Percentiles rank a stretch among this genome's conserved stretches.
phyloP scores from a whole-genome alignment of 2,329 filamentous ascomycete genomes.

The Zarea fungicola region DNA sequence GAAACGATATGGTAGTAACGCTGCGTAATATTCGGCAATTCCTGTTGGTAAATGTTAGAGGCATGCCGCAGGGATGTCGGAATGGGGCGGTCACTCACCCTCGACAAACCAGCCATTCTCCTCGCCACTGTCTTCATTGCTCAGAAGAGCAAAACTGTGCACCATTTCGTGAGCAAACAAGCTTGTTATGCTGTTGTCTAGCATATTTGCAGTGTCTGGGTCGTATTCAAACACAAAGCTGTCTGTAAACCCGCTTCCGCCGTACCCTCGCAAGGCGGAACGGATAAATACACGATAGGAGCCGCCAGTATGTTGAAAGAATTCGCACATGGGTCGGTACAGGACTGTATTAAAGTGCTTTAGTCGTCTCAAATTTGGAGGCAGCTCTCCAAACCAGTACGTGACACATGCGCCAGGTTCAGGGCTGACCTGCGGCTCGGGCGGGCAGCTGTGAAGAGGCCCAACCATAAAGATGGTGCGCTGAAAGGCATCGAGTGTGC shows the following conservation, averaged over 20 bases:
- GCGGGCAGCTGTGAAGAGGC: conserved; percentile 10
- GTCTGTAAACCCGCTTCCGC: conserved; percentile 11
- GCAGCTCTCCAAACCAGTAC: conserved; percentile 17
- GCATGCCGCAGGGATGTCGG: no score
- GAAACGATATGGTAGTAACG: conserved; percentile 15
- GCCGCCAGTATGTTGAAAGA: conserved; percentile 9
- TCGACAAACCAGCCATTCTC: conserved; percentile 17
- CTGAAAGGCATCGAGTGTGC: conserved; percentile 7
- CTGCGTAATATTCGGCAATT: conserved; percentile 14
- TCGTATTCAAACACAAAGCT: conserved; percentile 17
- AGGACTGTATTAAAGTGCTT: conserved; percentile 14
- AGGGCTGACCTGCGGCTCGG: conserved; percentile 2
- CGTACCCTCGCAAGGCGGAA: conserved; percentile 10
- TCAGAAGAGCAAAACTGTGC: conserved; percentile 13
- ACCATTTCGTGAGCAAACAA: conserved; percentile 17
- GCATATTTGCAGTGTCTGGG: neutral
- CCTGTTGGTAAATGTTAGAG: neutral
- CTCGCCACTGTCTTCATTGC: conserved; percentile 11
- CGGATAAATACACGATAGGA: conserved; percentile 17
- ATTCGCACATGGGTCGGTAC: conserved; percentile 12
- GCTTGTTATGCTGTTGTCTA: conserved; percentile 7
- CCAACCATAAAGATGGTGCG: conserved; percentile 18
- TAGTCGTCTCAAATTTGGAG: conserved; percentile 11
- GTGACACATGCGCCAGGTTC: conserved; percentile 6
- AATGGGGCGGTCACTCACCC: conserved; percentile 1